A percentile compares a stretch with the other conserved stretches of the same genome.
phyloP scores from a whole-genome alignment of 139 green algal species.

The Yamagishiella unicocca region DNA sequence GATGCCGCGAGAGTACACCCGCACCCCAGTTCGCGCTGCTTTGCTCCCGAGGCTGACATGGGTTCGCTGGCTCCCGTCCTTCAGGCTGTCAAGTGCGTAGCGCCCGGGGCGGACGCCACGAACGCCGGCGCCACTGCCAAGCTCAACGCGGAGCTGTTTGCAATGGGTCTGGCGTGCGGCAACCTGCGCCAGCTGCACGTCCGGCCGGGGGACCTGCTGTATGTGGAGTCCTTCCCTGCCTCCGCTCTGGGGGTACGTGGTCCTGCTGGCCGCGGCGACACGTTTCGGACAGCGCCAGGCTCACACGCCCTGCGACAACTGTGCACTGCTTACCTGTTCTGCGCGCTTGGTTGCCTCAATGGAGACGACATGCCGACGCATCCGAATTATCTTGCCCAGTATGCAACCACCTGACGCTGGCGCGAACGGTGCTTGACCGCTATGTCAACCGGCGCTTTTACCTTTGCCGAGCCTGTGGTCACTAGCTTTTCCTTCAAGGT shows the following conservation, averaged over 20 bases:
- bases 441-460: not conserved
- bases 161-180: not conserved
- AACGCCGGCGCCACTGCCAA: not conserved
- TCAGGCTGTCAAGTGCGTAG: constrained; percentile 23
- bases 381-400: too few relatives aligned
- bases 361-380: too few relatives aligned
- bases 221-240: not conserved
- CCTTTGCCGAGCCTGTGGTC: not conserved
- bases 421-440: too few relatives aligned
- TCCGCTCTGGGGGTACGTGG: not conserved
- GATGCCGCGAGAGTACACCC: too few relatives aligned
- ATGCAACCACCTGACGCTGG: too few relatives aligned
- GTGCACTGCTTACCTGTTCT: too few relatives aligned
- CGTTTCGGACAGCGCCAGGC: not conserved
- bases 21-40: not conserved
- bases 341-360: not conserved
- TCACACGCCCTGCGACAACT: not conserved
- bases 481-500: not conserved
- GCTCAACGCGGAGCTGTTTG: constrained; percentile 11
- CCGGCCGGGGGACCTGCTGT: not conserved
- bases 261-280: not conserved
- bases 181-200: constrained; percentile 31
- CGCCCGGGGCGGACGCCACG: not conserved
- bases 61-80: not conserved
- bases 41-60: too few relatives aligned